phyloP scores from a whole-genome alignment of 2,329 filamentous ascomycete genomes.

The Plenodomus biglobosus region DNA sequence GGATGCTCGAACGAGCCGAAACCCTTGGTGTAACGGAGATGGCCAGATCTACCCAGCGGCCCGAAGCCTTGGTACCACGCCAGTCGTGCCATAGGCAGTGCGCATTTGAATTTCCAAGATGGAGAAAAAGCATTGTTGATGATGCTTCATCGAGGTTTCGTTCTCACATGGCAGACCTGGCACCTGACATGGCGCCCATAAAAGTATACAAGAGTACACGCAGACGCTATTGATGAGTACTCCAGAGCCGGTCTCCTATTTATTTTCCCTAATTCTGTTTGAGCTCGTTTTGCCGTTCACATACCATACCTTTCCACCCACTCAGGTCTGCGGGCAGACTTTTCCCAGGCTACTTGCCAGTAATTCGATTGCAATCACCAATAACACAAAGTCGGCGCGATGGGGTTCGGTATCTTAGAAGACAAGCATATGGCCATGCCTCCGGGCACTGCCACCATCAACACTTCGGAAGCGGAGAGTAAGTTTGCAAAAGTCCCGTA shows the following conservation, averaged over 20 bases:
- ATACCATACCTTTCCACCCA: slow-evolving; percentile 1
- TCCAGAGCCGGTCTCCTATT: slow-evolving; percentile 10
- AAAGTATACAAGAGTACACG: slow-evolving; percentile 7
- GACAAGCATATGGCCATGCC: slow-evolving; percentile 34
- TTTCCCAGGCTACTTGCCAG: not conserved
- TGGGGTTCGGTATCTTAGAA: slow-evolving; percentile 38
- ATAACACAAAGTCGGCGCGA: slow-evolving; percentile 10
- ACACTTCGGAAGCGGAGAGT: slow-evolving; percentile 12
- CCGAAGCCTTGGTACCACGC: slow-evolving; percentile 1
- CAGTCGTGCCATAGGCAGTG: slow-evolving; percentile 1
- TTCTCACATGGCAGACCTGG: slow-evolving; percentile 4
- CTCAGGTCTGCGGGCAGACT: slow-evolving; percentile 32
- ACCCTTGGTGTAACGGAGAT: slow-evolving; percentile 7
- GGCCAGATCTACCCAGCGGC: not conserved
- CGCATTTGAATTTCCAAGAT: not conserved
- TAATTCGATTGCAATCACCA: not conserved
- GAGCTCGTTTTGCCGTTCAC: not conserved
- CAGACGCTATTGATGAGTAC: not conserved
- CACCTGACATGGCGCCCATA: slow-evolving; percentile 1
- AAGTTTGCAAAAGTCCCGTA: slow-evolving; percentile 1
- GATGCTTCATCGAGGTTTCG: slow-evolving; percentile 16
- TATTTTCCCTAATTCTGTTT: not conserved
- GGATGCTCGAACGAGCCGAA: slow-evolving; percentile 10
- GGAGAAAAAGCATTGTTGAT: slow-evolving; percentile 1
- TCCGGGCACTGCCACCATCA: slow-evolving; percentile 36